These are phyloP conservation scores for Lecanicillium sp. DNA, from an alignment of 2,329 filamentous ascomycete genomes.

Conservation along the genomic window DNA sequence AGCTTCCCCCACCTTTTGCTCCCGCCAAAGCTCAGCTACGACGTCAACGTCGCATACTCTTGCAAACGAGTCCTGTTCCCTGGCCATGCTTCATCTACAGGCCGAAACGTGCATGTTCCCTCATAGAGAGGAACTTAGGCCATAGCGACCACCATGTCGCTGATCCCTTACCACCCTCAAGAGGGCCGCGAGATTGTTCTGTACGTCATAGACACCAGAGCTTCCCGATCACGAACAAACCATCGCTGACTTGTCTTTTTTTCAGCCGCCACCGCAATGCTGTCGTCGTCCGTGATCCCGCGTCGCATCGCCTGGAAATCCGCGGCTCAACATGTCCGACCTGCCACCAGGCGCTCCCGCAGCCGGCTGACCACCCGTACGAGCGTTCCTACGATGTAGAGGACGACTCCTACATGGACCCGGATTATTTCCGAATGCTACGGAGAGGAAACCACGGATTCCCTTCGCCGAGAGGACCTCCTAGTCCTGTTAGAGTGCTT, in stretches of 20 bases:
- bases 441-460: conserved; percentile 44
- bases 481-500: conserved; percentile 47
- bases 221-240: background rate
- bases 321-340: conserved; percentile 78
- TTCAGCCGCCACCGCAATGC: conserved; percentile 82
- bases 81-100: conserved; percentile 9
- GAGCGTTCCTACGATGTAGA: conserved; percentile 31
- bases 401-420: conserved; percentile 69
- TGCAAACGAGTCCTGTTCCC: too few species aligned
- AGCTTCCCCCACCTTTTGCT: conserved; percentile 7
- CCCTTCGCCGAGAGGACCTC: conserved; percentile 35
- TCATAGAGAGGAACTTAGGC: too few species aligned
- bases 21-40: background rate
- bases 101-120: too few species aligned
- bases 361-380: conserved; percentile 37
- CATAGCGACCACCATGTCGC: conserved; percentile 40
- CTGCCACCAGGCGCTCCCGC: conserved; percentile 66
- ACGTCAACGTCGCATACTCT: background rate
- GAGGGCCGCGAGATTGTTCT: conserved; percentile 74
- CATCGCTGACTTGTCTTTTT: too few species aligned
- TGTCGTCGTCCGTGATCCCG: conserved; percentile 82
- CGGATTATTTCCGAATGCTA: conserved; percentile 93
- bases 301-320: conserved; percentile 78
- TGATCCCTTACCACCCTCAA: conserved; percentile 67
- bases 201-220: conserved; percentile 43